Evolutionary conservation across 257 asterid species (phyloP), one percentile per base, ranked within the genome.

Genomic region (Scutellaria minor): DNA sequence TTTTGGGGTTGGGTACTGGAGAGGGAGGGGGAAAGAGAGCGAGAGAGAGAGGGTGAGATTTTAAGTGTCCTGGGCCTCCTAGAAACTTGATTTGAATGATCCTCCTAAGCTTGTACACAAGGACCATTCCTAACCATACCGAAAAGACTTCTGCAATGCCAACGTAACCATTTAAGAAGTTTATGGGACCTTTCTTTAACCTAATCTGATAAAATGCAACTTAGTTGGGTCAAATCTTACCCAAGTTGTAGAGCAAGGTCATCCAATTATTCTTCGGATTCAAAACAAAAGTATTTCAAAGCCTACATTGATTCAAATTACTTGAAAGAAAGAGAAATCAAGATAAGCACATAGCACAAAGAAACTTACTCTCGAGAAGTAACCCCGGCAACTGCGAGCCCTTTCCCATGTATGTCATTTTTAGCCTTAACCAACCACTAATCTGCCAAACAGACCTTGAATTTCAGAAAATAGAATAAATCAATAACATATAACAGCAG

Each of bases 391-490:
- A 91, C 86, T 2, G 86, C 89, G 37, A 91, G 90, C 56, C 74
- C 77, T 45, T 68, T 85, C 52, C 92, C 89, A 12, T 67, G 75
- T 65, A 61, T 52, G 62, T 71, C 85, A 13, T 53, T 53, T 22
- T 81, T 89, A 20, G 87, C 73, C 82, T 85, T 84, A 60, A 79
- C 76, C 79, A 89, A 65, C 97, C 97, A 91, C 97, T 96, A 91
- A 59, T 88, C 91, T 24, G 46, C 74, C 83, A 91, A 79, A 71
- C 84, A 69, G 13, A 87, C 89, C 97, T 91, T 66, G 35, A 57
- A 24, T 45, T 64, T 18, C 45, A 59, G 11, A 51, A 53, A 7
- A 9, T n/a, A 41, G 54, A 12, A 3, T 45, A 73, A 54, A 52
- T 41, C 13, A 12, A 18, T 18, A 64, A 48, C 27, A 18, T 45